phyloP scores from a whole-genome alignment of 2,329 filamentous ascomycete genomes.

The Ascochyta rabiei region DNA sequence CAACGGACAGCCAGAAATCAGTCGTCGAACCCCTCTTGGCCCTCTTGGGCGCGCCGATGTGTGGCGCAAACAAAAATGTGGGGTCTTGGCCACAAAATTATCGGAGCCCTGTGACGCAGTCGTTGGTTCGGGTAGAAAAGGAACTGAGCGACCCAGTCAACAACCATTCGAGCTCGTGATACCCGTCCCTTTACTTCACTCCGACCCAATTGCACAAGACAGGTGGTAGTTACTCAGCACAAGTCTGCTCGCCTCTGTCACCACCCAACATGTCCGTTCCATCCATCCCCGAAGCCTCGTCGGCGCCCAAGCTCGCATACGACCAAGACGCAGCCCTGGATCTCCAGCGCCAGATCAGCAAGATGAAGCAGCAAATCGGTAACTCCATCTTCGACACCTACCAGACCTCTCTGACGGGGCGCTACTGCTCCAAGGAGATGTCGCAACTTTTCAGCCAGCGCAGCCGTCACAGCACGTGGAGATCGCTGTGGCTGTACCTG shows the following conservation, averaged over 20 bases:
- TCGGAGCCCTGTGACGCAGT: constrained; percentile 31
- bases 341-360: constrained; percentile 29
- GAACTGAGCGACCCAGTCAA: constrained; percentile 18
- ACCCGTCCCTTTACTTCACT: constrained; percentile 10
- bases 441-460: constrained; percentile 78
- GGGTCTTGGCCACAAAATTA: constrained; percentile 37
- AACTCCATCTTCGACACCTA: constrained; percentile 33
- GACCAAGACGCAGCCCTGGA: constrained; percentile 29
- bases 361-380: constrained; percentile 29
- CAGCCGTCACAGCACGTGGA: constrained; percentile 77
- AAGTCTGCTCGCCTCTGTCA: neutral
- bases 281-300: constrained; percentile 5
- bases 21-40: constrained; percentile 17
- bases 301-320: constrained; percentile 22
- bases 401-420: constrained; percentile 36
- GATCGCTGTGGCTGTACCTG: constrained; percentile 83
- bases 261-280: constrained; percentile 10
- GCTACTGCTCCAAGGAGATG: constrained; percentile 68
- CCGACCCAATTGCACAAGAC: constrained; percentile 2
- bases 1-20: constrained; percentile 15
- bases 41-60: constrained; percentile 19
- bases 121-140: constrained; percentile 28
- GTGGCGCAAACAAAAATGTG: constrained; percentile 30
- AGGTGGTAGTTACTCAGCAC: constrained; percentile 2
- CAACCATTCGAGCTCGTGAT: constrained; percentile 16